A percentile compares a stretch with the other conserved stretches of the same genome.
These are phyloP conservation scores for Termitomyces bulborhizus DNA, from an alignment of 768 basidiomycete genomes.

Conservation along the genomic window DNA sequence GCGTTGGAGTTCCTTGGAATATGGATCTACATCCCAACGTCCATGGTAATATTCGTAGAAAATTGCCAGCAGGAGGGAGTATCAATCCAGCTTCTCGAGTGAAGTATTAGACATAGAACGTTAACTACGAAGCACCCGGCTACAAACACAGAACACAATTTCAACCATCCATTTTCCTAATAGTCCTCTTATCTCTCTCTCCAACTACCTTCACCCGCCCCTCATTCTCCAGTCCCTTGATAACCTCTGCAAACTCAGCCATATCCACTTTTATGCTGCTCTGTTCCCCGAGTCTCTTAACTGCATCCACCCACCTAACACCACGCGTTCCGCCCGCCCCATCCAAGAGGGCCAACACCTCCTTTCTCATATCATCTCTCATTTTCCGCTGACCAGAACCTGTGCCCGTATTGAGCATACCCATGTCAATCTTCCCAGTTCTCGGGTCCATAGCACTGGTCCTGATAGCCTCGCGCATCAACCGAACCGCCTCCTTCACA, in stretches of 20 bases:
- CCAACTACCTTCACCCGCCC: slow-evolving; percentile 83
- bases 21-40: no score
- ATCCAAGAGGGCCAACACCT: slow-evolving; percentile 63
- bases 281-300: slow-evolving; percentile 75
- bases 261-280: slow-evolving; percentile 76
- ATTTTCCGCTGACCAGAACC: slow-evolving; percentile 81
- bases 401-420: slow-evolving; percentile 90
- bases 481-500: slow-evolving; percentile 85
- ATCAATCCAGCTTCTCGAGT: no score
- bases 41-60: no score
- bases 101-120: no score
- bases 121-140: no score
- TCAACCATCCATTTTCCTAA: slow-evolving; percentile 55
- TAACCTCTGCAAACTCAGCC: slow-evolving; percentile 76
- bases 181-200: slow-evolving; percentile 79
- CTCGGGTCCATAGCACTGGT: slow-evolving; percentile 94
- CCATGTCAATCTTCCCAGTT: slow-evolving; percentile 97
- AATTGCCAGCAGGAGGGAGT: no score
- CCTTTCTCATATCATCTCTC: slow-evolving; percentile 86
- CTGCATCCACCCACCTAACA: slow-evolving; percentile 77
- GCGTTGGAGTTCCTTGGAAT: no score
- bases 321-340: slow-evolving; percentile 48
- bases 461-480: slow-evolving; percentile 95
- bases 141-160: background rate
- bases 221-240: slow-evolving; percentile 77